Evolutionary conservation across 345 rosid species (phyloP).

Genomic region (Arabidopsis suecica): DNA sequence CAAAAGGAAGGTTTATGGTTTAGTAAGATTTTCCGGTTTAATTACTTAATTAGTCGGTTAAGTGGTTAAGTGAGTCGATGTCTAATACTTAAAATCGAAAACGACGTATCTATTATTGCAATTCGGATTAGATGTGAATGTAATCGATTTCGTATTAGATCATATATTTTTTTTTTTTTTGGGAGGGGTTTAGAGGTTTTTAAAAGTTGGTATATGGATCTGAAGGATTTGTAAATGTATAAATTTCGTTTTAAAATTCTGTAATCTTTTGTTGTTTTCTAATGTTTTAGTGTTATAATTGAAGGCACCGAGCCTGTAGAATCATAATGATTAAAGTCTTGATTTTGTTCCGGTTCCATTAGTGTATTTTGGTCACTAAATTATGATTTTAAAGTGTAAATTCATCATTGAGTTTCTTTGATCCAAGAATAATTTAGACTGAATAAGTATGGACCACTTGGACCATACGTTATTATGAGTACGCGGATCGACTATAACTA

Average conservation of each 20-base stretch:
- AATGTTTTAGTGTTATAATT: constrained; percentile 29
- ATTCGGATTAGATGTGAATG: constrained; percentile 38
- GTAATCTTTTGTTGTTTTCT: constrained; percentile 19
- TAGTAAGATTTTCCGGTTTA: constrained; percentile 26
- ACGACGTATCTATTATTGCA: constrained; percentile 26
- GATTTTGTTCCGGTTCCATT: constrained; percentile 38
- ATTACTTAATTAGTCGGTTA: constrained; percentile 20
- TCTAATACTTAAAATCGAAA: constrained; percentile 31
- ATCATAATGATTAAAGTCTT: constrained; percentile 44
- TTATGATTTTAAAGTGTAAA: constrained; percentile 29
- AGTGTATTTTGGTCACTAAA: constrained; percentile 37
- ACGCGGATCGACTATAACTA: constrained; percentile 33
- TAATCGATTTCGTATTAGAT: constrained; percentile 33
- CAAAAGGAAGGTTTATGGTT: not conserved
- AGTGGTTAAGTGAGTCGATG: constrained; percentile 12
- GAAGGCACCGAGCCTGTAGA: constrained; percentile 35
- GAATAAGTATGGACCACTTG: constrained; percentile 37
- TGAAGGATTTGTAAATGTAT: constrained; percentile 41
- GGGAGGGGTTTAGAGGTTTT: constrained; percentile 36
- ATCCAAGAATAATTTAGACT: constrained; percentile 40
- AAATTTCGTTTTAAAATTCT: constrained; percentile 31
- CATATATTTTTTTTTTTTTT: not conserved
- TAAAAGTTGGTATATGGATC: constrained; percentile 42
- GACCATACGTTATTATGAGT: constrained; percentile 40
- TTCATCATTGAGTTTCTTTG: constrained; percentile 41